Base-by-base conservation (phyloP, 139 green algal genomes). In the Chlorella sp. region DNA sequence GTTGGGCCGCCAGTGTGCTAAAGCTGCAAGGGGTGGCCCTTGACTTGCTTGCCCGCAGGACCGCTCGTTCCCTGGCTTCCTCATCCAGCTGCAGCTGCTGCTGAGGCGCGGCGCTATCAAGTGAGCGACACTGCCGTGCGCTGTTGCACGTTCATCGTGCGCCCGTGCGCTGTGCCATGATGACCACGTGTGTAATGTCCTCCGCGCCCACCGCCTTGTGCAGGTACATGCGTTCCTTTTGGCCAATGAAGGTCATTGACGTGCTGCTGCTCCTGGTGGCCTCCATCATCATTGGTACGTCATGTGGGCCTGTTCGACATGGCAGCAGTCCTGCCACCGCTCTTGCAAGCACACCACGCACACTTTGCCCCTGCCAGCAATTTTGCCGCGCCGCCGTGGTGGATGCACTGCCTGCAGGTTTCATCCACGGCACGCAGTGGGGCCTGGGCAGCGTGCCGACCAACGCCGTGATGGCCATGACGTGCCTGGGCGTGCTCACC, bases 381-480 rank as follows among this genome's bases (percentile, higher is more conserved):
- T n/a, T n/a, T n/a, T n/a, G n/a, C n/a, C n/a, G n/a, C n/a, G n/a
- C n/a, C n/a, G n/a, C n/a, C n/a, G n/a, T n/a, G n/a, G n/a, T n/a
- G n/a, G n/a, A n/a, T 55, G 10, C 42, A 55, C 42, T 55, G 10
- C 42, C 10, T 55, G 42, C 63, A 69, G 63, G 63, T 20, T 51
- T 50, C 63, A 69, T 69, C 63, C 63, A 69, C 31, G 71, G 70
- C 60, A 81, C 74, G 4, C 3, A 5, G 2, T 84, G 79, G 79
- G 60, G 71, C 30, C 50, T 82, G 30, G 35, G 24, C 55, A 34
- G 27, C 29, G 65, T 85, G 1, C 80, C 80, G 62, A 42, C 31
- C 72, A 82, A 82, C 80, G 36, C 62, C 0, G 80, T 80, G 27
- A 82, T 85, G 75, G 62, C 68, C 34, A 85, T 85, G 80, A 75